Evolutionary conservation across 2,329 filamentous ascomycete species (phyloP), one percentile per base, ranked within the genome.

Genomic region (Pyrenochaeta sp.): DNA sequence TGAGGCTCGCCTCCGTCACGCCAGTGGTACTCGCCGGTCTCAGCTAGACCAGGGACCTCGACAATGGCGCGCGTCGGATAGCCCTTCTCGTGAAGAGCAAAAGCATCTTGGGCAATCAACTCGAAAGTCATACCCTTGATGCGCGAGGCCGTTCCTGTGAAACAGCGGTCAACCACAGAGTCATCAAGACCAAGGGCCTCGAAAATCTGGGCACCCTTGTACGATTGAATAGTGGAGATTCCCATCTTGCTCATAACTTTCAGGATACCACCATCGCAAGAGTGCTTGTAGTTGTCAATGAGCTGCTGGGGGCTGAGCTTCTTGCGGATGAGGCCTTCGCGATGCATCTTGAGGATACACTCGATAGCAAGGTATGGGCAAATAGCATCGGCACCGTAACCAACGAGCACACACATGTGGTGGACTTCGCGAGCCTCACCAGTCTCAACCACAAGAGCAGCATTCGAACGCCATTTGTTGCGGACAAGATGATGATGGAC

Each of bases 201-300:
- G 66, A 97, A 98, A 61, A 98, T 98, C 81, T 98, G 94, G 50
- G 94, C 94, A 72, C 94, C 94, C 83, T 98, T 98, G 83, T 98
- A 98, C 64, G 90, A 94, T 71, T 94, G 92, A 40, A 98, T 83
- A 29, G 94, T 98, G 6, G 94, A 97, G 61, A 98, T 98, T 81
- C 94, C 94, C 94, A 98, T 98, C 83, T 98, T 98, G 77, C 90
- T 95, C 94, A 98, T 98, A 75, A 98, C 94, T 79, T 98, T 98
- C 61, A 98, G 83, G 61, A 98, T 97, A 80, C 94, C 94, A 71
- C 94, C 94, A 66, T 97, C 93, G 68, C 91, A 94, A 58, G 94
- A 97, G 77, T 96, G 91, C 81, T 96, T 96, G 84, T 97, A 98
- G 81, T 98, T 98, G 68, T 89, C 87, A 64, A 97, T 93, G 51